phyloP scores from a whole-genome alignment of 2,329 filamentous ascomycete species.

The Beauveria sp. region DNA sequence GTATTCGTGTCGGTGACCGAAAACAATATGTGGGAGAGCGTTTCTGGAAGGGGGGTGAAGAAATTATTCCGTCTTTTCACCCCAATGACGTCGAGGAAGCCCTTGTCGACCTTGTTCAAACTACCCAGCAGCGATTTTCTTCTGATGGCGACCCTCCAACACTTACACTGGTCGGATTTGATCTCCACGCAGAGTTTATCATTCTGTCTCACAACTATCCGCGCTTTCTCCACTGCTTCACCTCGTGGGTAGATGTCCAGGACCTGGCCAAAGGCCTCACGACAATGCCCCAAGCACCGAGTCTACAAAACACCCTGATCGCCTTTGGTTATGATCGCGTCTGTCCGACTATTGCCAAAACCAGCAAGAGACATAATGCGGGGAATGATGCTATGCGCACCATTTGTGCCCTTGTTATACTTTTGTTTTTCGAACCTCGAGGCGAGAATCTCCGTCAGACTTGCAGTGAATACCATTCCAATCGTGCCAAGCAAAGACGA shows the following conservation, averaged over 20 bases:
- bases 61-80: not conserved
- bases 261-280: not conserved
- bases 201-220: constrained; percentile 5
- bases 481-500: not conserved
- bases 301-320: constrained; percentile 2
- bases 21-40: not conserved
- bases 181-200: constrained; percentile 2
- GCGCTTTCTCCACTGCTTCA: not conserved
- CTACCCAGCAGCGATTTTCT: not conserved
- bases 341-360: not conserved
- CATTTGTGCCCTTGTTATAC: not conserved
- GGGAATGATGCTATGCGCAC: constrained; percentile 7
- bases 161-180: constrained; percentile 6
- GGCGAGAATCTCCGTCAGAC: not conserved
- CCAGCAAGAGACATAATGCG: not conserved
- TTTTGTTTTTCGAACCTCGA: not conserved
- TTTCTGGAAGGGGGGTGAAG: constrained; percentile 1
- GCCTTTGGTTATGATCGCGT: not conserved
- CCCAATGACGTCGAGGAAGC: not conserved
- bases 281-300: not conserved
- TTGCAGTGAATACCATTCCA: not conserved
- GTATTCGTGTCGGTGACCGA: not conserved
- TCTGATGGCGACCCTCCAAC: not conserved
- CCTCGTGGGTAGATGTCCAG: constrained; percentile 6
- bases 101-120: constrained; percentile 3